Evolutionary conservation across 768 basidiomycete species (phyloP), one percentile per base, ranked within the genome.

Genomic region (Boletus barrowsii): DNA sequence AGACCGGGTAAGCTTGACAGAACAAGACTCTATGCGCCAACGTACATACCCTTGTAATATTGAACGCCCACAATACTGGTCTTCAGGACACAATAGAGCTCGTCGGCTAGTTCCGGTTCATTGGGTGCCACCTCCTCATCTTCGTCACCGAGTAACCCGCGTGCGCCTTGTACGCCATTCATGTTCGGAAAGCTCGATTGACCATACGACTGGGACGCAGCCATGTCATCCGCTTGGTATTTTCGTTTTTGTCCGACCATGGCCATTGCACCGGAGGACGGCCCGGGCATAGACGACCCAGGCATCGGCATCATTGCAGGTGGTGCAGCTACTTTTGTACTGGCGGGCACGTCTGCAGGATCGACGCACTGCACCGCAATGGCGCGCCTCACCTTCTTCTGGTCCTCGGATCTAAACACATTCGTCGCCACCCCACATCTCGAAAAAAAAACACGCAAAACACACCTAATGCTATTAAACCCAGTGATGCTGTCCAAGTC

Each of bases 31-130:
- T 10, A 56, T 30, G 48, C 46, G 2, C 33, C 17, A 32, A 42
- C 18, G 4, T 10, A 59, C 68, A 1, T 33, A 82, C 87, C 87
- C 65, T 75, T 75, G 64, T 94, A 94, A 63, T 94, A 92, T 64
- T 91, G 90, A 14, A 94, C 75, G 0, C 93, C 93, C 0, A 94
- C 93, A 10, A 92, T 81, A 44, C 79, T 84, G 0, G 86, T 79
- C 4, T 68, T 67, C 63, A 84, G 47, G 14, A 71, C 75, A 41
- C 83, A 79, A 64, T 87, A 90, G 20, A 90, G 67, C 68, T 93
- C 90, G 54, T 93, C 90, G 17, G 56, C 66, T 7, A 58, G 55
- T 36, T 87, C 85, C 40, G 80, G 74, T 48, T 79, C 81, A 0
- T 58, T 52, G 4, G 61, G 54, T 42, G 67, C 73, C 13, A 77